Evolutionary conservation across 2,329 filamentous ascomycete species (phyloP).

Genomic region (Diplocarpon rosae): DNA sequence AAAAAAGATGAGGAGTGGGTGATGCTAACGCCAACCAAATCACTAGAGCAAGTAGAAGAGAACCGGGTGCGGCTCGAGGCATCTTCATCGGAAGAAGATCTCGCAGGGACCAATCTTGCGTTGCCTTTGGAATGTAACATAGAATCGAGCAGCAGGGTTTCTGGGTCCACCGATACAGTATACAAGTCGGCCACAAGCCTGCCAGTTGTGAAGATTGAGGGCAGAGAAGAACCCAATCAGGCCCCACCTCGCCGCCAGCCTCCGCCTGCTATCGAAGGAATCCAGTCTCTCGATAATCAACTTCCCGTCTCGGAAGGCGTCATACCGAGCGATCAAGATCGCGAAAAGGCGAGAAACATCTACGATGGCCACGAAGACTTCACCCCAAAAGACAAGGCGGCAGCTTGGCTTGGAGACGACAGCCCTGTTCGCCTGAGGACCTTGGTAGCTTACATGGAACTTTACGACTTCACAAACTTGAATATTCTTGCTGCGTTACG

Average conservation of each 20-base stretch:
- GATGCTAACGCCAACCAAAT: slow-evolving; percentile 22
- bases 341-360: slow-evolving; percentile 68
- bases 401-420: slow-evolving; percentile 70
- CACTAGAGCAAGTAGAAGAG: slow-evolving; percentile 6
- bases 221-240: slow-evolving; percentile 28
- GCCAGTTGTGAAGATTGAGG: slow-evolving; percentile 40
- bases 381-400: slow-evolving; percentile 67
- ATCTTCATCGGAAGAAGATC: slow-evolving; percentile 25
- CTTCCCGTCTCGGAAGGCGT: slow-evolving; percentile 4
- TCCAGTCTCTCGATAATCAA: slow-evolving; percentile 11
- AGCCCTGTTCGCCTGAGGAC: slow-evolving; percentile 47
- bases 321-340: slow-evolving; percentile 43
- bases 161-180: slow-evolving; percentile 33
- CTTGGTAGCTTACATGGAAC: slow-evolving; percentile 72
- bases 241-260: slow-evolving; percentile 5
- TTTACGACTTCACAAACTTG: slow-evolving; percentile 75
- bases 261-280: slow-evolving; percentile 26
- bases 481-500: slow-evolving; percentile 73
- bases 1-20: slow-evolving; percentile 24
- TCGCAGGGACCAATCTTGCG: slow-evolving; percentile 8
- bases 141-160: slow-evolving; percentile 26
- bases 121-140: slow-evolving; percentile 26
- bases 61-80: slow-evolving; percentile 26
- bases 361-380: slow-evolving; percentile 78
- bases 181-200: slow-evolving; percentile 38